Evolutionary conservation across 306 rosid genomes (phyloP), one percentile per base, ranked within the genome.

Genomic region (Pyrus betulifolia): DNA sequence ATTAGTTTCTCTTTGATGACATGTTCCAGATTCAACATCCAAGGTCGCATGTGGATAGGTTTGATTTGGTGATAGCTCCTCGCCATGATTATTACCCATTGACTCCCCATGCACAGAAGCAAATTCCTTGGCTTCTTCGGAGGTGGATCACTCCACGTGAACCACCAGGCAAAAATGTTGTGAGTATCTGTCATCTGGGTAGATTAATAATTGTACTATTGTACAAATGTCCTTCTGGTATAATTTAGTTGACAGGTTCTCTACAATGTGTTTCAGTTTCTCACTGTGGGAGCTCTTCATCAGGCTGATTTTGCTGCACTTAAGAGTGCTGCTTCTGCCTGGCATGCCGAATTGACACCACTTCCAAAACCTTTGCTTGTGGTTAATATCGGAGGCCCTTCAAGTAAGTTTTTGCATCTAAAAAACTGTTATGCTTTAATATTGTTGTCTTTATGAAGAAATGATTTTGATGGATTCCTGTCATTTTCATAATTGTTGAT

Each of bases 211-310:
- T 62, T 81, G 15, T 55, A 79, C 69, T 49, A 5, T 5, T 49
- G 21, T 49, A 17, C 5, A 21, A 67, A 76, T 71, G 70, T 25
- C 65, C 22, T 27, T 21, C 38, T 28, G 12, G 27, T 51, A 46
- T 45, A 40, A 19, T 25, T 45, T 51, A 14, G 46, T 83, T 52
- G 31, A 51, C 73, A 70, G 76, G 60, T 76, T 52, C 64, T 42
- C 68, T 58, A 73, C 67, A 54, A 74, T 49, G 72, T 30, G 58
- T 74, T 76, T 63, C 83, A 94, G 98, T 81, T 91, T 69, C 98
- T 94, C 82, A 90, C 97, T 4, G 81, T 87, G 42, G 97, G 98
- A 77, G 98, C 98, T 54, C 98, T 94, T 94, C 96, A 94, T 82
- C 96, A 77, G 84, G 94, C 93, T 77, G 96, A 94, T 83, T 81